A percentile compares a stretch with the other conserved stretches of the same genome.
These are phyloP conservation scores for Thyridium curvatum DNA, from an alignment of 2,329 filamentous ascomycete genomes.

Conservation along the genomic window DNA sequence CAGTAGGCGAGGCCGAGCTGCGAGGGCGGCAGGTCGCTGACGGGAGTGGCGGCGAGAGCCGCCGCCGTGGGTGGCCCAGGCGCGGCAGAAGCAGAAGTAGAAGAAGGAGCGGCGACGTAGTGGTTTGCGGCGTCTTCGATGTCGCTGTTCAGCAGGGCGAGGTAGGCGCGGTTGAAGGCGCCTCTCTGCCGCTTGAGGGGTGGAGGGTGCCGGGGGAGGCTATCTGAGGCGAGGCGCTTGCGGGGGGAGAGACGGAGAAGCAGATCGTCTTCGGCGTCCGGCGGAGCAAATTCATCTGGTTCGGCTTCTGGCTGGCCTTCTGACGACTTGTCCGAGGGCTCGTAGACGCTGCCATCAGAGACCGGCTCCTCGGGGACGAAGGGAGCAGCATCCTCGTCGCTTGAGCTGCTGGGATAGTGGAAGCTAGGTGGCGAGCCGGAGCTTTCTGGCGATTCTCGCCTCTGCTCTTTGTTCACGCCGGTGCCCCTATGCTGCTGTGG, in stretches of 20 bases:
- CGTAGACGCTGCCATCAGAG: slow-evolving; percentile 7
- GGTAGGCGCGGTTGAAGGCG: slow-evolving; percentile 37
- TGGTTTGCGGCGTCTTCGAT: slow-evolving; percentile 45
- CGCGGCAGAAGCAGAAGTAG: too few species aligned
- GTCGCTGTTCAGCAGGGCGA: slow-evolving; percentile 48
- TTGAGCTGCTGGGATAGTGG: too few species aligned
- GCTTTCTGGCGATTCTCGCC: too few species aligned
- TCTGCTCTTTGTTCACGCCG: background rate
- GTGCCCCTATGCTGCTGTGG: too few species aligned
- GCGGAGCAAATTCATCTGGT: background rate
- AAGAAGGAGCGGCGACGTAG: slow-evolving; percentile 22
- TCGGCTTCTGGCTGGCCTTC: background rate
- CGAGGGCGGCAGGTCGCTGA: slow-evolving; percentile 30
- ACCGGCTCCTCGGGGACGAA: slow-evolving; percentile 2
- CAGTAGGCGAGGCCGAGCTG: slow-evolving; percentile 68
- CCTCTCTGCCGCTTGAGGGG: slow-evolving; percentile 40
- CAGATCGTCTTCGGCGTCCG: too few species aligned
- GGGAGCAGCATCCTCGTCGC: background rate
- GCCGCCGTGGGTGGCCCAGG: too few species aligned
- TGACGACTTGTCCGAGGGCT: slow-evolving; percentile 3
- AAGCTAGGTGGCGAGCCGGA: too few species aligned
- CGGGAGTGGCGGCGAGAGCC: too few species aligned
- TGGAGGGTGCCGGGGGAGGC: slow-evolving; percentile 5
- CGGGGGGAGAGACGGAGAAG: slow-evolving; percentile 3
- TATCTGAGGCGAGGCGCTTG: slow-evolving; percentile 22